Percentiles rank a stretch among this genome's conserved stretches.
These are phyloP conservation scores for Cladosporium cucumerinum DNA, from an alignment of 2,329 filamentous ascomycete genomes.

Conservation along the genomic window DNA sequence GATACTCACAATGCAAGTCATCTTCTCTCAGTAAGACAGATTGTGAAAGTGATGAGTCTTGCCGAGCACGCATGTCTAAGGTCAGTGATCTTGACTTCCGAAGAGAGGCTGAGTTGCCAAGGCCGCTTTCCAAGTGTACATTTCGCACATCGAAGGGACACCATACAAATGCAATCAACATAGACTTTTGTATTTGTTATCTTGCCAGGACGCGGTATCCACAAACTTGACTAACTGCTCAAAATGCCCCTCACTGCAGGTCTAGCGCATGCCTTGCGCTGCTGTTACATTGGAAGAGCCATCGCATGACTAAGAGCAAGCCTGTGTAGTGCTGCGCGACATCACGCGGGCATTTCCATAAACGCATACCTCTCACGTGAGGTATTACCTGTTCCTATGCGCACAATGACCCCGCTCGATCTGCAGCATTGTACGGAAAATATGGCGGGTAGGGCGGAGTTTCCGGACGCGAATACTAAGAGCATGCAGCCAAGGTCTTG, in stretches of 20 bases:
- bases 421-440: background rate
- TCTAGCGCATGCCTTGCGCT: background rate
- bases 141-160: background rate
- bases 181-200: background rate
- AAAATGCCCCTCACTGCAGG: background rate
- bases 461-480: background rate
- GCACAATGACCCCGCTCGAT: background rate
- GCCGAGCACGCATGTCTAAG: background rate
- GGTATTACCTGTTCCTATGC: background rate
- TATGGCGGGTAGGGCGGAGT: background rate
- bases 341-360: background rate
- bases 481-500: slow-evolving; percentile 2
- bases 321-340: background rate
- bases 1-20: background rate
- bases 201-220: background rate
- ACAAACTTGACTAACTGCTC: background rate
- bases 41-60: background rate
- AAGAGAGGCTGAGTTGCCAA: background rate
- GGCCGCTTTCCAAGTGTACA: background rate
- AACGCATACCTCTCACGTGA: background rate
- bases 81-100: background rate
- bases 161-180: background rate
- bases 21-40: background rate
- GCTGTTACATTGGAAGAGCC: background rate
- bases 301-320: background rate